These are phyloP conservation scores for Chytridiales sp. DNA, from an alignment of 371 early-diverging fungal genomes.

Conservation along the genomic window DNA sequence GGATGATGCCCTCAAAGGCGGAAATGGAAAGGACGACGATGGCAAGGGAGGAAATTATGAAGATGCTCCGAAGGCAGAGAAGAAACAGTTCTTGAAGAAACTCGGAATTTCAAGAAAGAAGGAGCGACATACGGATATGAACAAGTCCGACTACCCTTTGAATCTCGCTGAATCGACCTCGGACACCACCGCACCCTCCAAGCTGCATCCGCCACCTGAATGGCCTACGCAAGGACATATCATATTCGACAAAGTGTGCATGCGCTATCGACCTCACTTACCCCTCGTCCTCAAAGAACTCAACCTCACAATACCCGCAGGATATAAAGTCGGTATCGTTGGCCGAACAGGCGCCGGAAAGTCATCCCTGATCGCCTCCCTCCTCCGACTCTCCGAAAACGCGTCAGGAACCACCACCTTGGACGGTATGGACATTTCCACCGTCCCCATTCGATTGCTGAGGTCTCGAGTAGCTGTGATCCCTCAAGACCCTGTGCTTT, in stretches of 20 bases:
- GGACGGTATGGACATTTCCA: constrained; percentile 29
- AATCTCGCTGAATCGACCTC: too few species aligned
- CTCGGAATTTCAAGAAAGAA: too few species aligned
- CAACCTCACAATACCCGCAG: constrained; percentile 51
- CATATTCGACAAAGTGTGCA: constrained; percentile 55
- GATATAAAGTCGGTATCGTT: constrained; percentile 66
- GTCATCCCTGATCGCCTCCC: constrained; percentile 47
- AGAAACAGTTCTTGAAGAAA: too few species aligned
- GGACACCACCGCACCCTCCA: too few species aligned
- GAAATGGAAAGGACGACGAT: too few species aligned
- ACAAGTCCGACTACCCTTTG: too few species aligned
- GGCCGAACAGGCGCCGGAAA: constrained; percentile 58
- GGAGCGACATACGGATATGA: too few species aligned
- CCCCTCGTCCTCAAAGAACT: constrained; percentile 57
- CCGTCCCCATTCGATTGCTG: constrained; percentile 16
- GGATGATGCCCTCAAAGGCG: constrained; percentile 65
- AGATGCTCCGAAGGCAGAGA: too few species aligned
- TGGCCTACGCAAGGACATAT: constrained; percentile 55
- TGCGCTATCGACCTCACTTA: constrained; percentile 47
- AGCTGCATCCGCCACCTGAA: constrained; percentile 28
- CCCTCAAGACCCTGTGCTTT: constrained; percentile 71
- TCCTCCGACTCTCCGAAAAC: constrained; percentile 61
- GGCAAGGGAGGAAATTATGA: too few species aligned
- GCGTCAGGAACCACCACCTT: constrained; percentile 56
- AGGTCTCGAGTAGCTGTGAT: constrained; percentile 27